Conservation (phyloP, 495 filamentous ascomycete species). For the Baudoinia panamericana region DNA sequence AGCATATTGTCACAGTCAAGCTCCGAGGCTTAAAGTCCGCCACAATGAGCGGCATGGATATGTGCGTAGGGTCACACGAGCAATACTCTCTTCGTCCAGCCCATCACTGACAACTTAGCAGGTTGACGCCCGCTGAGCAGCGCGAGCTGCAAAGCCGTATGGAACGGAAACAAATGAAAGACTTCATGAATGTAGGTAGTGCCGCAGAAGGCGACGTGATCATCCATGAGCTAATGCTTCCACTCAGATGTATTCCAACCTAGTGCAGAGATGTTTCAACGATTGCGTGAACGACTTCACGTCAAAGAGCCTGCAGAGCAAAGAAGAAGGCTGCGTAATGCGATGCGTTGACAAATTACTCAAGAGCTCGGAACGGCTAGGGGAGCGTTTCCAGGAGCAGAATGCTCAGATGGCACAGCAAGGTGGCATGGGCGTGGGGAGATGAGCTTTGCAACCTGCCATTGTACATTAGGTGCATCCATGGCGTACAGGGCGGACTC, state of each 20-base stretch:
- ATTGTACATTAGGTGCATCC: background rate
- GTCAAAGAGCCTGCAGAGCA: slow-evolving; percentile 74
- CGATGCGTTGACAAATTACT: slow-evolving; percentile 92
- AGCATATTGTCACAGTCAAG: too few species aligned
- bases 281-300: slow-evolving; percentile 98
- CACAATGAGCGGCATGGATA: slow-evolving; percentile 15
- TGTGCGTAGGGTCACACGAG: slow-evolving; percentile 14
- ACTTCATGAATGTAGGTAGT: slow-evolving; percentile 79
- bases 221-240: too few species aligned
- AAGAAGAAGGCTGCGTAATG: slow-evolving; percentile 81
- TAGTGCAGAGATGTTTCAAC: slow-evolving; percentile 91
- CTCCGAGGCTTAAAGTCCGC: too few species aligned
- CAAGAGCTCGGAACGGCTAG: slow-evolving; percentile 71
- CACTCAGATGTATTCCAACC: slow-evolving; percentile 81
- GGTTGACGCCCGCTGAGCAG: slow-evolving; percentile 70
- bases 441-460: slow-evolving; percentile 1
- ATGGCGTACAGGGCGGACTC: background rate
- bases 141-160: slow-evolving; percentile 83
- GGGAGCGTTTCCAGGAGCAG: slow-evolving; percentile 87
- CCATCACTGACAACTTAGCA: slow-evolving; percentile 20
- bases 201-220: too few species aligned
- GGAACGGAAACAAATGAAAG: slow-evolving; percentile 95
- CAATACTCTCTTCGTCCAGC: slow-evolving; percentile 1
- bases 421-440: slow-evolving; percentile 27
- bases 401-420: slow-evolving; percentile 75